These are phyloP conservation scores for Globisporangium lucens DNA, from an alignment of 352 stramenopile species.

Conservation along the genomic window DNA sequence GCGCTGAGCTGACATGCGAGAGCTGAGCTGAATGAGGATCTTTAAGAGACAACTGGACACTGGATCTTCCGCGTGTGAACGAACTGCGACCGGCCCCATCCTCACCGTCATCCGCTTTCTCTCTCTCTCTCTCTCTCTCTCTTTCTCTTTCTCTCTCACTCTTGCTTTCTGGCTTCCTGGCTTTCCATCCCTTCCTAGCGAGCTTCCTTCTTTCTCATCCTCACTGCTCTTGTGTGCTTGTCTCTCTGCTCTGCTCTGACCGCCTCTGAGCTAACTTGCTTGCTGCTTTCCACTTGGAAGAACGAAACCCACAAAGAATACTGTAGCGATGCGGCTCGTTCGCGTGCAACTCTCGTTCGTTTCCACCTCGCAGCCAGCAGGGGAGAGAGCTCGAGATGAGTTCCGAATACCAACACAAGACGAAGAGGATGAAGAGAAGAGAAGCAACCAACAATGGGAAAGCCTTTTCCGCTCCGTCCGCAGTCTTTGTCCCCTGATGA, in stretches of 20 bases:
- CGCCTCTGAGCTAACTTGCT: not conserved
- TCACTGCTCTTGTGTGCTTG: not conserved
- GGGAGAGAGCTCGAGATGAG: no score
- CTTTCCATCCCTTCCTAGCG: not conserved
- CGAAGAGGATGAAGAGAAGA: not conserved
- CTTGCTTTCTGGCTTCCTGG: not conserved
- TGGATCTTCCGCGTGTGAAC: not conserved
- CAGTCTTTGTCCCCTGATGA: not conserved
- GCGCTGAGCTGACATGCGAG: not conserved
- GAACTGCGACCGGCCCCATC: not conserved
- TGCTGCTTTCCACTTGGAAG: not conserved
- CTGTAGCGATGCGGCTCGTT: not conserved
- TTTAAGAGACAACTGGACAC: not conserved
- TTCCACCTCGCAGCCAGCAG: not conserved
- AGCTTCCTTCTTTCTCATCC: not conserved
- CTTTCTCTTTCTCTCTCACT: no score
- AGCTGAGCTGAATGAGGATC: not conserved
- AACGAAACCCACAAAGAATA: not conserved
- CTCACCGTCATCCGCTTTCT: not conserved
- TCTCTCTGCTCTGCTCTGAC: conserved; percentile 1
- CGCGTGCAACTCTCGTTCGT: not conserved
- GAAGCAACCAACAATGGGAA: not conserved
- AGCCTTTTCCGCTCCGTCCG: not conserved
- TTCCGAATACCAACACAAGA: not conserved
- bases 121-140: no score